Conservation (phyloP, 441 rosid species). For the Eruca vesicaria region DNA sequence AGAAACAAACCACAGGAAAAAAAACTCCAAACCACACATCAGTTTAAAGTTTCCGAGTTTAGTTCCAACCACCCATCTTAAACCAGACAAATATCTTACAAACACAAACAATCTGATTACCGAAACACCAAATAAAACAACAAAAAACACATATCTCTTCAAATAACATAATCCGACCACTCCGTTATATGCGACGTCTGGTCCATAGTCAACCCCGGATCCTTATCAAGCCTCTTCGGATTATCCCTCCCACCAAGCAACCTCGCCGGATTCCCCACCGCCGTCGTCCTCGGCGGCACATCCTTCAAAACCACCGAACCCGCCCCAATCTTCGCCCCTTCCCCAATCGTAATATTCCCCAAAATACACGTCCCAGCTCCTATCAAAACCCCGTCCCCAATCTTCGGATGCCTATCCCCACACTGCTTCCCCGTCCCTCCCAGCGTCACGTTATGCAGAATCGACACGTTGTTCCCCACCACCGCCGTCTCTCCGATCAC, state of each 20-base stretch:
- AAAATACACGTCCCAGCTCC: constrained; percentile 92
- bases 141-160: constrained; percentile 13
- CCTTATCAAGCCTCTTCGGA: constrained; percentile 62
- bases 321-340: constrained; percentile 92
- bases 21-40: constrained; percentile 30
- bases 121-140: constrained; percentile 21
- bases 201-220: constrained; percentile 88
- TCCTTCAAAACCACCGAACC: constrained; percentile 84
- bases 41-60: constrained; percentile 32
- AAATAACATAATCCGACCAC: constrained; percentile 87
- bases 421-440: constrained; percentile 85
- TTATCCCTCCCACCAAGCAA: constrained; percentile 81
- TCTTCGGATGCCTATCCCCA: constrained; percentile 90
- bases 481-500: constrained; percentile 92
- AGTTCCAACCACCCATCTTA: constrained; percentile 19
- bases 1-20: constrained; percentile 36
- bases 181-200: constrained; percentile 77
- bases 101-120: constrained; percentile 19
- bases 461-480: constrained; percentile 78
- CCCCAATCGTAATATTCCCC: constrained; percentile 81
- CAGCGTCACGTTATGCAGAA: constrained; percentile 80
- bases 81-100: constrained; percentile 20
- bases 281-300: constrained; percentile 78
- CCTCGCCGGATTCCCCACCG: constrained; percentile 90
- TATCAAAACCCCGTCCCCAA: constrained; percentile 86